phyloP scores from a whole-genome alignment of 768 basidiomycete genomes.

The Rhizopogon vulgaris region DNA sequence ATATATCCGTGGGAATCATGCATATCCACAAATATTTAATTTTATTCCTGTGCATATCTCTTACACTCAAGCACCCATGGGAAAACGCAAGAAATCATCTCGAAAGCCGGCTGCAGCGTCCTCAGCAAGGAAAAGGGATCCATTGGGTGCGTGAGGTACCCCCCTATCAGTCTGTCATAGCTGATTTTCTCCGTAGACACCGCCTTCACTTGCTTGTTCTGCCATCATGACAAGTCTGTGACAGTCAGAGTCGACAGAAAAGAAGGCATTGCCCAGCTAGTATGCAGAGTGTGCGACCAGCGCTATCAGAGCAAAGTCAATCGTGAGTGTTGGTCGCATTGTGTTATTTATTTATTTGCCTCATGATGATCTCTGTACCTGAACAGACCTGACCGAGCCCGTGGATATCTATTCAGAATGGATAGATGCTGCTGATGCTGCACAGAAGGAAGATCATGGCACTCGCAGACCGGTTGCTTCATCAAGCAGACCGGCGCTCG shows the following conservation, averaged over 20 bases:
- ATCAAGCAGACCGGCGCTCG: slow-evolving; percentile 41
- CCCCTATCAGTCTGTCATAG: not conserved
- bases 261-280: slow-evolving; percentile 74
- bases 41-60: not conserved
- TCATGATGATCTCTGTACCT: slow-evolving; percentile 10
- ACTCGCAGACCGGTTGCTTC: slow-evolving; percentile 45
- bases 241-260: slow-evolving; percentile 82
- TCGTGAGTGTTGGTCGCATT: slow-evolving; percentile 43
- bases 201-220: slow-evolving; percentile 82
- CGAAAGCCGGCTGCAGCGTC: slow-evolving; percentile 70
- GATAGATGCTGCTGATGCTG: slow-evolving; percentile 86
- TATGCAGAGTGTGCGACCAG: slow-evolving; percentile 83
- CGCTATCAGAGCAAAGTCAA: slow-evolving; percentile 84
- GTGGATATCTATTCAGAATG: slow-evolving; percentile 90
- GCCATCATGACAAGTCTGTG: slow-evolving; percentile 86
- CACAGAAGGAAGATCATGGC: slow-evolving; percentile 55
- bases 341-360: not conserved
- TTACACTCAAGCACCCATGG: slow-evolving; percentile 43
- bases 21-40: not conserved
- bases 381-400: slow-evolving; percentile 75
- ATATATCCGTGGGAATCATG: slow-evolving; percentile 9
- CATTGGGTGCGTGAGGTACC: slow-evolving; percentile 50
- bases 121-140: slow-evolving; percentile 58
- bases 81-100: slow-evolving; percentile 87
- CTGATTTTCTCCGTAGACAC: slow-evolving; percentile 46